These are phyloP conservation scores for Fusarium tricinctum DNA, from an alignment of 2,329 filamentous ascomycete genomes.

Conservation along the genomic window DNA sequence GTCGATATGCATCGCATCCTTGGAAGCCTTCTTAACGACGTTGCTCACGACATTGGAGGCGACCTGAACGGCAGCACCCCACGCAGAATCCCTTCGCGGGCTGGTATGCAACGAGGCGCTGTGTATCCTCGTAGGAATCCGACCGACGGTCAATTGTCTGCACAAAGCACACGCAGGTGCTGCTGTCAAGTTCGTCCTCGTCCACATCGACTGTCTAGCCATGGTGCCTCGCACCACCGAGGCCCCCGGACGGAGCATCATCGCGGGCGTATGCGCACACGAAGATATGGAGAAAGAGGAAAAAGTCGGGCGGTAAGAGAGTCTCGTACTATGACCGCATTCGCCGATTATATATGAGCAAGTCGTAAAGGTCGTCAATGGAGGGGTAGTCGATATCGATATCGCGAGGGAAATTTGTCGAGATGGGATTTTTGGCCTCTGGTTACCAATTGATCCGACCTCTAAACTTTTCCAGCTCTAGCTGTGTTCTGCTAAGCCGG, in stretches of 20 bases:
- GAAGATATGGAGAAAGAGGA: constrained; percentile 17
- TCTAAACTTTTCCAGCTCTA: constrained; percentile 51
- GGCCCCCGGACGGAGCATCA: constrained; percentile 70
- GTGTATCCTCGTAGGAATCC: constrained; percentile 54
- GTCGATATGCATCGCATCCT: constrained; percentile 81
- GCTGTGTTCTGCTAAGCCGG: constrained; percentile 42
- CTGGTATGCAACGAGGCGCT: constrained; percentile 60
- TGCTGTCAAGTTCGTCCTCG: constrained; percentile 27
- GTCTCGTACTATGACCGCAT: constrained; percentile 32
- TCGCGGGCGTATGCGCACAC: constrained; percentile 48
- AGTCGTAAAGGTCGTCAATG: constrained; percentile 15
- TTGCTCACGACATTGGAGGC: constrained; percentile 79
- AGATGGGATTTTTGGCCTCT: constrained; percentile 40
- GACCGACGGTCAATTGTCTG: constrained; percentile 51
- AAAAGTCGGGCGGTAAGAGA: constrained; percentile 1
- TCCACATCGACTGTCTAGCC: constrained; percentile 47
- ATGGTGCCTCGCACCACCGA: constrained; percentile 62
- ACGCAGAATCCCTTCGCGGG: constrained; percentile 70
- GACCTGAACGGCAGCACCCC: constrained; percentile 80
- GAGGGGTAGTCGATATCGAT: constrained; percentile 20
- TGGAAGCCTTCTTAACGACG: constrained; percentile 72
- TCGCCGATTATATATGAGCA: constrained; percentile 12
- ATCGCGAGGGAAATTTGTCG: constrained; percentile 43
- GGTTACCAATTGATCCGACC: constrained; percentile 42
- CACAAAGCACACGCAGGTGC: constrained; percentile 52